Percentiles rank a stretch among this genome's conserved stretches.
Evolutionary conservation across 2,329 filamentous ascomycete species (phyloP).

Genomic region (Fusarium sp.): DNA sequence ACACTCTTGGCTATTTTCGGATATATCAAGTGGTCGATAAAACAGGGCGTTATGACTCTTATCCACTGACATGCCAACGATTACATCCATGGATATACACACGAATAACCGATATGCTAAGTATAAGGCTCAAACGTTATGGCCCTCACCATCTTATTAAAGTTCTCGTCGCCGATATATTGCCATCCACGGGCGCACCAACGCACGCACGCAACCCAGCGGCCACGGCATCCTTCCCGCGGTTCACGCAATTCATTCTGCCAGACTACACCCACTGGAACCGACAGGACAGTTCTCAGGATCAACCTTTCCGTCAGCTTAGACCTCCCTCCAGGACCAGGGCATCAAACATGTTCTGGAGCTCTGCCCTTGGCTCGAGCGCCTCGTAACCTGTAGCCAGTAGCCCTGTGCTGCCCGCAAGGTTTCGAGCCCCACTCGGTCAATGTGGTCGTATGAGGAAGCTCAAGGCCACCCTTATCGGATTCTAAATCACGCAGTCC

Average conservation of each 20-base stretch:
- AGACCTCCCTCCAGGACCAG: conserved; percentile 9
- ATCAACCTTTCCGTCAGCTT: conserved; percentile 8
- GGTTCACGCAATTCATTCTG: conserved; percentile 5
- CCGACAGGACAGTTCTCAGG: conserved; percentile 16
- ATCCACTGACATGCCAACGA: background rate
- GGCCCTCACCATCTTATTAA: background rate
- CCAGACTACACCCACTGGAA: background rate
- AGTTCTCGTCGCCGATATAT: conserved; percentile 19
- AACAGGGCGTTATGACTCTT: background rate
- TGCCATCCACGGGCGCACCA: background rate
- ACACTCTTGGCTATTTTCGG: background rate
- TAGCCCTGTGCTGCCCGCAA: conserved; percentile 5
- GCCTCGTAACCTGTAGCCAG: conserved; percentile 1
- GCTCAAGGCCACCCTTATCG: conserved; percentile 9
- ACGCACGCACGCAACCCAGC: background rate
- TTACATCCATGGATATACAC: background rate
- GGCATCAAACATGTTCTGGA: conserved; percentile 7
- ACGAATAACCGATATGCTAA: background rate
- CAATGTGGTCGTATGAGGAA: conserved; percentile 37
- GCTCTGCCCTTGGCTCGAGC: conserved; percentile 9
- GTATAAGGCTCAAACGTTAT: background rate
- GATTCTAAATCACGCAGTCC: conserved; percentile 13
- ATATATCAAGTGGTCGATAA: background rate
- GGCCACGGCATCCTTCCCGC: conserved; percentile 25
- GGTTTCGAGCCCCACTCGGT: conserved; percentile 22